A percentile compares a stretch with the other conserved stretches of the same genome.
Conservation (phyloP, 2,329 filamentous ascomycete genomes). For the Phialophora expanda region DNA sequence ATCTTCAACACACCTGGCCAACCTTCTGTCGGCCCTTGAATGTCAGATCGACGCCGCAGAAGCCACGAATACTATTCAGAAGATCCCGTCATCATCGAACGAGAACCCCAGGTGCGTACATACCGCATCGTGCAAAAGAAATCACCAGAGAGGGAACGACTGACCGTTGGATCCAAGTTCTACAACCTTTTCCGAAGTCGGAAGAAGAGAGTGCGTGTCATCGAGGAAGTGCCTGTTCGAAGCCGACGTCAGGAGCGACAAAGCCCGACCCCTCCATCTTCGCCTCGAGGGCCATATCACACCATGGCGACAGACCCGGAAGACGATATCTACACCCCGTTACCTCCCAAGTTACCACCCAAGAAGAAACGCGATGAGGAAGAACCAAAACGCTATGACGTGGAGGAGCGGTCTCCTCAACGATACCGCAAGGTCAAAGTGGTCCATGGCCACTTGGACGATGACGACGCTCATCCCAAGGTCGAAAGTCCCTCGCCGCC, state of each 20-base stretch:
- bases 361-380: conserved; percentile 22
- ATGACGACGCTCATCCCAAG: conserved; percentile 32
- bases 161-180: conserved; percentile 34
- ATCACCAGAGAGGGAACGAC: conserved; percentile 18
- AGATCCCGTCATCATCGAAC: conserved; percentile 33
- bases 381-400: conserved; percentile 12
- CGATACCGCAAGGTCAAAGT: conserved; percentile 27
- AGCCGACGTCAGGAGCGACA: conserved; percentile 27
- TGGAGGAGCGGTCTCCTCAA: conserved; percentile 27
- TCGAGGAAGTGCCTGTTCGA: conserved; percentile 34
- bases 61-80: conserved; percentile 25
- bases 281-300: conserved; percentile 29
- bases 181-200: conserved; percentile 34
- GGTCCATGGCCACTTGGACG: conserved; percentile 18
- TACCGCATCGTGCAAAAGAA: conserved; percentile 26
- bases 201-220: conserved; percentile 31
- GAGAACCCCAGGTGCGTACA: conserved; percentile 33
- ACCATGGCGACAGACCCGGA: conserved; percentile 29
- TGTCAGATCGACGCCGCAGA: conserved; percentile 30
- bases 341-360: conserved; percentile 31
- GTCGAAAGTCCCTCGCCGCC: conserved; percentile 29
- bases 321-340: conserved; percentile 29
- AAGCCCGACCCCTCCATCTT: conserved; percentile 26
- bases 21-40: conserved; percentile 19
- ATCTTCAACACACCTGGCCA: background rate